Evolutionary conservation across 2,329 filamentous ascomycete species (phyloP), one percentile per base, ranked within the genome.

Genomic region (Aspergillaceae sp.): DNA sequence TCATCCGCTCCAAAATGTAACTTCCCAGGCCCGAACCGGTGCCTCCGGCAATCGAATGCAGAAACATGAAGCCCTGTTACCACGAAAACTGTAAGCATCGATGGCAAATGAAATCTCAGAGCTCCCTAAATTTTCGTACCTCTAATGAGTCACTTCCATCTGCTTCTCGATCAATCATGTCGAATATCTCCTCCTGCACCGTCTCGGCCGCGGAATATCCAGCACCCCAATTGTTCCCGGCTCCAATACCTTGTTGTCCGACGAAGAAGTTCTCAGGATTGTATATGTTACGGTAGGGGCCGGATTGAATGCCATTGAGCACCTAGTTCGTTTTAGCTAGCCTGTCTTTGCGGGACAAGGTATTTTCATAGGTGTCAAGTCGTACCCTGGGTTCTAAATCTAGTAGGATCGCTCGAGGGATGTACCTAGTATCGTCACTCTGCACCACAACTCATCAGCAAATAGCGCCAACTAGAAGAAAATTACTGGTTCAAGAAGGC

Each of bases 251-350:
- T 70, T 91, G 86, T 66, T 95, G 94, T 59, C 91, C 88, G 44
- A 97, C 82, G 66, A 94, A 98, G 72, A 97, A 96, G 74, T 98
- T 98, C 70, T 98, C 92, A 0, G 92, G 92, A 65, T 98, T 98
- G 79, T 98, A 98, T 49, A 98, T 98, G 67, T 98, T 97, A 68
- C 85, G 88, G 75, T 98, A 98, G 0, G 90, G 84, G 1, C 92
- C 89, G 7, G 84, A 85, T 71, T 97, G 91, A 57, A 98, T 98
- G 51, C 82, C 75, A 64, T 97, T 86, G 62, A 98, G 86, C 52
- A 97, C 85, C 83, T 79, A 52, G 38, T 47, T 43, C 51, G 36
- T 43, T 45, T 30, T 37, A 29, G 27, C 10, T 10, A 6, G 40
- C 10, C 5, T 11, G 10, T n/a, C 9, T 10, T 4, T 40, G 26